Percentiles rank a stretch among this genome's conserved stretches.
phyloP scores from a whole-genome alignment of 2,329 filamentous ascomycete genomes.

The Volutella citrinella region DNA sequence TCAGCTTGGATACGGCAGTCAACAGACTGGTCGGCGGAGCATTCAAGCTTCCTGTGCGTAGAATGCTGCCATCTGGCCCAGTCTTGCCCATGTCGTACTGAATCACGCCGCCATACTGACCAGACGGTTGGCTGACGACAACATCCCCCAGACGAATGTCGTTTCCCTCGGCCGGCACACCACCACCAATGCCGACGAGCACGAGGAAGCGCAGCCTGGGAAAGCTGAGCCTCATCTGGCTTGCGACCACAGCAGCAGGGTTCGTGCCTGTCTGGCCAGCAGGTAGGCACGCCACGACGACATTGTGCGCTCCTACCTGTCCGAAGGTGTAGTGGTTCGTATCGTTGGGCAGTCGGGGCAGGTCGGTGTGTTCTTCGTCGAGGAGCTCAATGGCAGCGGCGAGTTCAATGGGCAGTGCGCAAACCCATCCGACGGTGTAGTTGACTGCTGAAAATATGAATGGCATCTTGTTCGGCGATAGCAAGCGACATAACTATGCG shows the following conservation, averaged over 20 bases:
- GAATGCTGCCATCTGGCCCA: no score
- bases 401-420: conserved; percentile 29
- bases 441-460: no score
- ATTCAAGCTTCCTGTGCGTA: no score
- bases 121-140: conserved; percentile 15
- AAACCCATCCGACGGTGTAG: conserved; percentile 33
- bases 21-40: no score
- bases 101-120: conserved; percentile 3
- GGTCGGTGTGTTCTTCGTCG: conserved; percentile 19
- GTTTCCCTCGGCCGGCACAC: conserved; percentile 10
- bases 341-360: conserved; percentile 1
- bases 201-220: no score
- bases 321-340: conserved; percentile 23
- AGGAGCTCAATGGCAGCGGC: conserved; percentile 27
- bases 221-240: background rate
- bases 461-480: no score
- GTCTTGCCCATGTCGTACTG: no score
- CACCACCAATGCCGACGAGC: conserved; percentile 28
- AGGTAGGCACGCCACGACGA: conserved; percentile 1
- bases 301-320: conserved; percentile 1
- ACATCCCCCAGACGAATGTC: conserved; percentile 28
- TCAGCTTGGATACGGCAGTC: no score
- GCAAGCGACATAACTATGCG: no score
- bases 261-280: background rate
- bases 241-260: background rate